phyloP scores from a whole-genome alignment of 108 stramenopile species.

The Ochromonas danica region DNA sequence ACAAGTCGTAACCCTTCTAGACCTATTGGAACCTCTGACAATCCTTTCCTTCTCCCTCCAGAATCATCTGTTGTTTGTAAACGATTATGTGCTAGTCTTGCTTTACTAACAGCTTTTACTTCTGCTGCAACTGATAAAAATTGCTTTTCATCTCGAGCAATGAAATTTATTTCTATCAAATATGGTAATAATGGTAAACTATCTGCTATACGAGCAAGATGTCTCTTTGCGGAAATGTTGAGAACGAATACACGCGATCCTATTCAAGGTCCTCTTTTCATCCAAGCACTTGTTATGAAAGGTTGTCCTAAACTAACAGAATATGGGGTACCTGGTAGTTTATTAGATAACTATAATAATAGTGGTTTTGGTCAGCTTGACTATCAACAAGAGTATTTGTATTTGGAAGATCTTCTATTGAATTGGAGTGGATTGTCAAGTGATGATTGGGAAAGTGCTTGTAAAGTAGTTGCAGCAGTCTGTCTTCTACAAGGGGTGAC shows the following conservation, averaged over 20 bases:
- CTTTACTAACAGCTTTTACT: not conserved
- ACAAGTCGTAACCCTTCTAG: not conserved
- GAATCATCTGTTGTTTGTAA: not conserved
- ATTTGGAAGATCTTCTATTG: conserved; percentile 13
- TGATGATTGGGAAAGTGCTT: not conserved
- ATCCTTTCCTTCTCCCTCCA: not conserved
- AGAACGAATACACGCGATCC: not conserved
- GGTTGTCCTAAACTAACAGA: not conserved
- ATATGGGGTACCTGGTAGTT: not conserved
- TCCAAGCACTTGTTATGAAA: not conserved
- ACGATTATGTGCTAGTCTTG: not conserved
- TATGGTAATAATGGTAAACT: not conserved
- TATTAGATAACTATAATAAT: not conserved
- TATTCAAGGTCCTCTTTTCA: not conserved
- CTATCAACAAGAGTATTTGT: not conserved
- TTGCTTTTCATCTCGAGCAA: not conserved
- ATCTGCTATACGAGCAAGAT: not conserved
- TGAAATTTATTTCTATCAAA: not conserved
- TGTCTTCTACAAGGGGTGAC: not conserved
- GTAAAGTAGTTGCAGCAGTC: not conserved
- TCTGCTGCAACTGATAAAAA: not conserved
- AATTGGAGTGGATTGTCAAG: not conserved
- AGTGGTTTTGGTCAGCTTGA: not conserved
- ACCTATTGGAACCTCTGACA: not conserved
- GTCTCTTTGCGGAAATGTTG: not conserved